phyloP scores from a whole-genome alignment of 345 rosid genomes.

The Lenwebbia sp. region DNA sequence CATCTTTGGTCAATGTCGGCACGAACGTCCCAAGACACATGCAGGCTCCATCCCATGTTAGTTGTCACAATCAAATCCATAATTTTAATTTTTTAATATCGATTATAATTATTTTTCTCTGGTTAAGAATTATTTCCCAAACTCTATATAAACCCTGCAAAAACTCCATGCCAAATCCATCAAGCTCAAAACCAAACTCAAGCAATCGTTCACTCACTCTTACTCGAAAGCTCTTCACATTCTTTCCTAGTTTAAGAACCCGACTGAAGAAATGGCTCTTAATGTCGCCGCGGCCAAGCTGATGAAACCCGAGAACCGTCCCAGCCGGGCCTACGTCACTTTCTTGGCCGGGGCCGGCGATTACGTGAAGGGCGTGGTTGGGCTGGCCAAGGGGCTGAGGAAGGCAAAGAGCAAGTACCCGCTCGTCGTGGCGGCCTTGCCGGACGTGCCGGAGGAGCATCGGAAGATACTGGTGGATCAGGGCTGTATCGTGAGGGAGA shows the following conservation, averaged over 20 bases:
- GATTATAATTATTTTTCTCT: background rate
- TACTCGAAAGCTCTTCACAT: background rate
- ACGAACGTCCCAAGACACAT: background rate
- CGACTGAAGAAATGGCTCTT: background rate
- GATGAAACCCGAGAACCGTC: conserved; percentile 8
- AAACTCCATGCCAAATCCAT: background rate
- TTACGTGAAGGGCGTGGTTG: conserved; percentile 2
- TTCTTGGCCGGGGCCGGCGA: background rate
- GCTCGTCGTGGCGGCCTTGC: conserved; percentile 28
- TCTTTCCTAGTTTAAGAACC: background rate
- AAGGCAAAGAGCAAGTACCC: conserved; percentile 28
- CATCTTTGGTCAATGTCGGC: background rate
- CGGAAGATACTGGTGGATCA: conserved; percentile 18
- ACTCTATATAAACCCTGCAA: background rate
- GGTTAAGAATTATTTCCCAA: background rate
- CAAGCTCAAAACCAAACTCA: background rate
- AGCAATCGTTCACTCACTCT: background rate
- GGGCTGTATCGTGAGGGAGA: conserved; percentile 28
- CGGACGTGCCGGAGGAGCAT: conserved; percentile 37
- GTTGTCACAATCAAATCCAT: background rate
- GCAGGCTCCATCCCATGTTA: background rate
- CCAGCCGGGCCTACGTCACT: background rate
- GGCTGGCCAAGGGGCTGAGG: conserved; percentile 35
- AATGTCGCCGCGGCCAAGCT: background rate
- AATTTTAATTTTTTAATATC: background rate